phyloP scores from a whole-genome alignment of 1,139 yeast genomes.

The Lodderomyces elongisporus region DNA sequence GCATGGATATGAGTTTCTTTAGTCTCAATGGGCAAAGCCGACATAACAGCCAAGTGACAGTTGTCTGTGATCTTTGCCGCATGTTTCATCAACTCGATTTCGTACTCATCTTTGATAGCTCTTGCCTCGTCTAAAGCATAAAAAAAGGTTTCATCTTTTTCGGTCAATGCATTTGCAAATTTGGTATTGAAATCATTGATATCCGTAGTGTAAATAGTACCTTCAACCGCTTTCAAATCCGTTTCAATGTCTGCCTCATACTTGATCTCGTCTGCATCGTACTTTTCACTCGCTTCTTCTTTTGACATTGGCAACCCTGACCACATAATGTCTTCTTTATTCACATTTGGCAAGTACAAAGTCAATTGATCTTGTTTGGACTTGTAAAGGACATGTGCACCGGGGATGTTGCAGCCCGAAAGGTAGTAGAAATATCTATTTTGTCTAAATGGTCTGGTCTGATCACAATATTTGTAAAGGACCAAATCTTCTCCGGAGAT shows the following conservation, averaged over 20 bases:
- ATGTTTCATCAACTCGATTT: constrained; percentile 66
- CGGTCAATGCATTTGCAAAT: constrained; percentile 30
- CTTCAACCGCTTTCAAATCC: constrained; percentile 13
- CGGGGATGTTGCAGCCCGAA: constrained; percentile 81
- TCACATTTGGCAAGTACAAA: constrained; percentile 76
- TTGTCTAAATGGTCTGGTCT: constrained; percentile 74
- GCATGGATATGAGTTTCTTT: constrained; percentile 94
- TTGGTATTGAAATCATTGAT: constrained; percentile 32
- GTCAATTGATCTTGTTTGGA: constrained; percentile 52
- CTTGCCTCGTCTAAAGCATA: constrained; percentile 85
- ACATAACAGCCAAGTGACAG: constrained; percentile 88
- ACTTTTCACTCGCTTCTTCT: constrained; percentile 61
- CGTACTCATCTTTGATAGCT: constrained; percentile 76
- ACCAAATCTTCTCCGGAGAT: constrained; percentile 64
- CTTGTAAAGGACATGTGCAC: constrained; percentile 63
- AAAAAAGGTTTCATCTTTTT: constrained; percentile 47
- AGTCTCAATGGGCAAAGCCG: constrained; percentile 80
- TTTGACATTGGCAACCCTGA: constrained; percentile 75
- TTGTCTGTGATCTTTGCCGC: constrained; percentile 85
- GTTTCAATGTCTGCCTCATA: constrained; percentile 42
- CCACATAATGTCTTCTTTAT: constrained; percentile 93
- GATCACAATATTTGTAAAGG: constrained; percentile 75
- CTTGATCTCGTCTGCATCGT: constrained; percentile 77
- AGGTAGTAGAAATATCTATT: constrained; percentile 85
- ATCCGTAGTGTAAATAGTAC: constrained; percentile 35